Evolutionary conservation across 2,329 filamentous ascomycete species (phyloP).

Genomic region (Colletotrichum sp.): DNA sequence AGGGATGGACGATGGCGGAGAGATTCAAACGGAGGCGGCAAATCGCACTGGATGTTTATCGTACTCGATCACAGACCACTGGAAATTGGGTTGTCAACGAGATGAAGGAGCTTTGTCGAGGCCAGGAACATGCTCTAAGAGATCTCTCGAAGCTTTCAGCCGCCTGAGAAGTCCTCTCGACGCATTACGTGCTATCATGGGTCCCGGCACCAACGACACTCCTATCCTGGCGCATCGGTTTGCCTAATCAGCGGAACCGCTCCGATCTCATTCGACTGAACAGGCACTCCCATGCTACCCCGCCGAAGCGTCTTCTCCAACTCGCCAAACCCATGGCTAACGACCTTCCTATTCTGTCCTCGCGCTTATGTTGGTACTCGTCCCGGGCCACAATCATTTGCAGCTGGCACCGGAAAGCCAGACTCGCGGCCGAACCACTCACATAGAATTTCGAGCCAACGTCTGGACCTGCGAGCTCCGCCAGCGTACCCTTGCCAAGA

Average conservation of each 20-base stretch:
- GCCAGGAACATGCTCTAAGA: too few species aligned
- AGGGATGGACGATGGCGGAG: too few species aligned
- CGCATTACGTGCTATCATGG: background rate
- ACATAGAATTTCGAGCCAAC: background rate
- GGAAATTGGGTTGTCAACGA: too few species aligned
- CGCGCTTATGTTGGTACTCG: background rate
- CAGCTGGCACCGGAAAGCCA: background rate
- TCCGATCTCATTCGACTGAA: background rate
- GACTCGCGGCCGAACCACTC: background rate
- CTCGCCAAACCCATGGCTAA: background rate
- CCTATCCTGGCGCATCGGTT: background rate
- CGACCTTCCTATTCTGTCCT: slow-evolving; percentile 6
- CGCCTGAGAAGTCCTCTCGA: too few species aligned
- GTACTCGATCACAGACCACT: too few species aligned
- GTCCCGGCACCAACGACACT: background rate
- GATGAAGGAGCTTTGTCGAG: too few species aligned
- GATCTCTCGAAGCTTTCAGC: too few species aligned
- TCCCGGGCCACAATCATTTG: background rate
- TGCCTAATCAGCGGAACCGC: background rate
- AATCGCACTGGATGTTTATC: too few species aligned
- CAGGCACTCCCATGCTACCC: background rate
- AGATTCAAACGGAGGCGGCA: too few species aligned
- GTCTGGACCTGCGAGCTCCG: background rate
- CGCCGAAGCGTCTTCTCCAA: background rate
- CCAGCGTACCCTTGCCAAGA: background rate